Conservation (phyloP, 1,139 yeast genomes). For the Debaryomyces robertsiae region DNA sequence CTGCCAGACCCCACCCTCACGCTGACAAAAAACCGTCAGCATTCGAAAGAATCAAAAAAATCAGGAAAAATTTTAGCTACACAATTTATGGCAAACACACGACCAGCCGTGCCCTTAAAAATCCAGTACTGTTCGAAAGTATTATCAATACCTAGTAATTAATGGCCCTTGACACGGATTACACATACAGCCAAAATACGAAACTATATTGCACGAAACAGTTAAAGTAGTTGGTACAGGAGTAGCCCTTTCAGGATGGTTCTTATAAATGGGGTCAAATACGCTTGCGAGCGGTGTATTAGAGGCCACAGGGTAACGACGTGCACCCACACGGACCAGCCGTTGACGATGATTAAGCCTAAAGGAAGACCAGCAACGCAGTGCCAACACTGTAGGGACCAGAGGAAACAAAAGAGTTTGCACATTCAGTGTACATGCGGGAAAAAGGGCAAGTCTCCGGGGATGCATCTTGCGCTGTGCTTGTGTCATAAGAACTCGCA, state of each 20-base stretch:
- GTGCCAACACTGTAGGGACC: conserved; percentile 84
- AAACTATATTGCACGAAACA: neutral
- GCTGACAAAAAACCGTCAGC: too few relatives aligned
- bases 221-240: neutral
- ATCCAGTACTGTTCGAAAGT: too few relatives aligned
- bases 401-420: conserved; percentile 66
- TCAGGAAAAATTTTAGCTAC: too few relatives aligned
- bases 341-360: conserved; percentile 88
- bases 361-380: conserved; percentile 96
- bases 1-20: too few relatives aligned
- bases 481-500: conserved; percentile 54
- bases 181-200: neutral
- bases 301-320: conserved; percentile 95
- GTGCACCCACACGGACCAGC: conserved; percentile 90
- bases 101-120: too few relatives aligned
- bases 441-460: conserved; percentile 51
- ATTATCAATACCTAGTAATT: too few relatives aligned
- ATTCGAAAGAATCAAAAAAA: too few relatives aligned
- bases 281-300: conserved; percentile 95
- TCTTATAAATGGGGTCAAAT: conserved; percentile 84
- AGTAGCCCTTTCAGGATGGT: conserved; percentile 55
- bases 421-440: conserved; percentile 81
- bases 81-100: too few relatives aligned
- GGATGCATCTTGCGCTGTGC: conserved; percentile 52
- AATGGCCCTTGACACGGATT: too few relatives aligned